These are phyloP conservation scores for Jatropha multifida DNA, from an alignment of 441 rosid species.

Conservation along the genomic window DNA sequence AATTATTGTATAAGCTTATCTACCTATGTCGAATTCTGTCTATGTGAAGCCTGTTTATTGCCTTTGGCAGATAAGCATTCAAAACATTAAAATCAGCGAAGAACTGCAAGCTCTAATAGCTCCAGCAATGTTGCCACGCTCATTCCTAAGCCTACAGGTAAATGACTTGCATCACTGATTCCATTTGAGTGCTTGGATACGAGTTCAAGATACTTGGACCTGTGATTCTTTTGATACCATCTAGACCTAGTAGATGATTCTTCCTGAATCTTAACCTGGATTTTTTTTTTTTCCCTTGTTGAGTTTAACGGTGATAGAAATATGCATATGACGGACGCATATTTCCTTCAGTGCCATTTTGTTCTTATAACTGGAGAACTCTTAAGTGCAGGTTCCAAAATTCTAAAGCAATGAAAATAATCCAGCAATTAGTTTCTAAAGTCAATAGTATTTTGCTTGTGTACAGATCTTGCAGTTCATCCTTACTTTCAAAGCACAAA, in stretches of 20 bases:
- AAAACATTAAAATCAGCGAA: constrained; percentile 74
- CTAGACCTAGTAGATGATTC: constrained; percentile 6
- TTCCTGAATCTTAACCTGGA: constrained; percentile 13
- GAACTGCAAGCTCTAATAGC: constrained; percentile 78
- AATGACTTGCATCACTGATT: constrained; percentile 2
- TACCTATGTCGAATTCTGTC: background rate
- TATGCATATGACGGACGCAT: background rate
- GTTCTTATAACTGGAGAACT: background rate
- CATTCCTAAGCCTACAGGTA: constrained; percentile 81
- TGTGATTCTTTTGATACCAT: background rate
- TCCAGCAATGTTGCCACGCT: constrained; percentile 87
- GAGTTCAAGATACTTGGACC: background rate
- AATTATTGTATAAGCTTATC: background rate
- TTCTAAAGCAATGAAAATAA: background rate
- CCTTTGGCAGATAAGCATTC: constrained; percentile 63
- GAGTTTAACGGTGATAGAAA: background rate
- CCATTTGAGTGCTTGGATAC: background rate
- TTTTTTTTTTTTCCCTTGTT: background rate
- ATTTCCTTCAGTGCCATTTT: background rate
- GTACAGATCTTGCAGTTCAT: constrained; percentile 81
- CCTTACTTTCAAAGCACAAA: constrained; percentile 67
- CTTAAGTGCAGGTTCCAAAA: background rate
- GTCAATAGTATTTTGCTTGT: constrained; percentile 2
- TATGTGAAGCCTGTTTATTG: constrained; percentile 15
- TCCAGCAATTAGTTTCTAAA: background rate